Percentiles rank a stretch among this genome's conserved stretches.
Evolutionary conservation across 768 basidiomycete genomes (phyloP).

Genomic region (Rhodotorula toruloides): DNA sequence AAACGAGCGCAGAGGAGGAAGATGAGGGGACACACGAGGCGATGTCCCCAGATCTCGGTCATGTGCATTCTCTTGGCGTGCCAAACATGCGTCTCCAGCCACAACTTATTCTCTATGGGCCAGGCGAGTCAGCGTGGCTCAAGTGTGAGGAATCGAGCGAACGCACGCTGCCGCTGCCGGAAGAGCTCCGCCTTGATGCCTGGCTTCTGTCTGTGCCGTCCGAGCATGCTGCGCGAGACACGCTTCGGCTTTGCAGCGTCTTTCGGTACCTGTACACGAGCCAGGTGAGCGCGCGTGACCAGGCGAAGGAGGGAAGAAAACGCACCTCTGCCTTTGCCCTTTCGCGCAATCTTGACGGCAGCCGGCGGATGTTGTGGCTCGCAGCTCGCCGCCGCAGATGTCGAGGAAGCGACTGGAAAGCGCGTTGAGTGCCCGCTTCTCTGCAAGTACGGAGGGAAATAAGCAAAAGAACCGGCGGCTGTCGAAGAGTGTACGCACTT

Average conservation of each 20-base stretch:
- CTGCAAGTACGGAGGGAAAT: neutral
- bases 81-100: conserved; percentile 97
- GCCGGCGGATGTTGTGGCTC: conserved; percentile 85
- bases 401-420: conserved; percentile 88
- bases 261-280: conserved; percentile 17
- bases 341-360: conserved; percentile 73
- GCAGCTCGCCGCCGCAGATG: conserved; percentile 88
- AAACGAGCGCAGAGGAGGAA: neutral
- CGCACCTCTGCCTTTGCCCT: conserved; percentile 77
- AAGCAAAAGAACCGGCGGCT: neutral
- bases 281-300: too few relatives aligned
- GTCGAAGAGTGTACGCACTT: conserved; percentile 51
- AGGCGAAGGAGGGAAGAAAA: neutral
- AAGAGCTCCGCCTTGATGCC: conserved; percentile 45
- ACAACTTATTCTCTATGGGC: conserved; percentile 67
- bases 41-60: conserved; percentile 85
- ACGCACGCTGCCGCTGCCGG: conserved; percentile 64
- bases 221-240: conserved; percentile 31
- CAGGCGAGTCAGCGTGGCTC: neutral
- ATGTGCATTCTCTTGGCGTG: conserved; percentile 96
- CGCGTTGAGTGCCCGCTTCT: conserved; percentile 39
- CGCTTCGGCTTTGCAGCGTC: conserved; percentile 37
- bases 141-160: neutral
- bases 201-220: conserved; percentile 47
- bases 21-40: conserved; percentile 56